phyloP scores from a whole-genome alignment of 257 asterid species.

The Solanum habrochaites region DNA sequence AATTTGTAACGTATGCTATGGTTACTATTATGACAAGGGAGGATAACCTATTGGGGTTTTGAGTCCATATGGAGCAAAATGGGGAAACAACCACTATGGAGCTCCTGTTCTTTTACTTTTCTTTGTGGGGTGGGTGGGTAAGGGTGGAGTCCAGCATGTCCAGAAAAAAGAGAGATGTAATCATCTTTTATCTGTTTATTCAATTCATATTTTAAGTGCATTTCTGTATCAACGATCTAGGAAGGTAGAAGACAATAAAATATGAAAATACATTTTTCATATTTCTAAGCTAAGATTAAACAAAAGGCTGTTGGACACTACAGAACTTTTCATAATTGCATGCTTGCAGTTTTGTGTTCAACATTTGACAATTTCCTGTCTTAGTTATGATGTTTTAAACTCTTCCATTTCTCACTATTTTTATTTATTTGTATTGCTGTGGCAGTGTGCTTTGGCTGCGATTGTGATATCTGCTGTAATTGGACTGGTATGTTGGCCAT shows the following conservation, averaged over 20 bases:
- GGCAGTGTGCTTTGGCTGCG: slow-evolving; percentile 91
- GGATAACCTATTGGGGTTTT: background rate
- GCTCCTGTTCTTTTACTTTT: background rate
- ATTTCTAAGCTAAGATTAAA: background rate
- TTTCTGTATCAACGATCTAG: background rate
- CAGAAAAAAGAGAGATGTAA: background rate
- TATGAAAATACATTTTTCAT: background rate
- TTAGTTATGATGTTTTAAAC: background rate
- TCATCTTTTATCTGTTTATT: background rate
- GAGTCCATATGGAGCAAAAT: background rate
- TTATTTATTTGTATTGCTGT: background rate
- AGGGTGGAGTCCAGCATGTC: background rate
- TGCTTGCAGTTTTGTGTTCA: background rate
- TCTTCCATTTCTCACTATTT: background rate
- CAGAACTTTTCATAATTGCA: background rate
- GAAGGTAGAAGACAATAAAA: background rate
- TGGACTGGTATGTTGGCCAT: slow-evolving; percentile 71
- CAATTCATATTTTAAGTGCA: background rate
- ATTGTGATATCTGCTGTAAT: slow-evolving; percentile 95
- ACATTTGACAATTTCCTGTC: background rate
- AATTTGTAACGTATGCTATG: background rate
- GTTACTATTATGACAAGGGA: background rate
- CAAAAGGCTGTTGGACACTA: background rate
- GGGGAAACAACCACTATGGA: background rate
- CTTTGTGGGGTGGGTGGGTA: background rate